These are phyloP conservation scores for Leptographium flavum DNA, from an alignment of 2,329 filamentous ascomycete genomes.

Conservation along the genomic window DNA sequence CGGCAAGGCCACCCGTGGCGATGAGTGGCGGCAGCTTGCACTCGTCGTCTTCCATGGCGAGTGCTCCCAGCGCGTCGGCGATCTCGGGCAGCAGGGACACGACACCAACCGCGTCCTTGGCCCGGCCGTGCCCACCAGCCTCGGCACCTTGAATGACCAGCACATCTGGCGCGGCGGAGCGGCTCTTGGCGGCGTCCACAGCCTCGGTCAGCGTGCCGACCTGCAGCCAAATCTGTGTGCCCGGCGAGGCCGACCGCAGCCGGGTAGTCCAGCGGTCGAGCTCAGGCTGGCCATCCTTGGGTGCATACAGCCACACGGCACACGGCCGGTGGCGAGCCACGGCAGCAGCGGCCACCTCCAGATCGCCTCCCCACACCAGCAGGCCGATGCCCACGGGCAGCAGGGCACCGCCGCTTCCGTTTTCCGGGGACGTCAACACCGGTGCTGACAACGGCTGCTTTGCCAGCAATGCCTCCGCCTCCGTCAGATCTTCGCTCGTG, in stretches of 20 bases:
- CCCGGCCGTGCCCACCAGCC: constrained; percentile 47
- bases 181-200: constrained; percentile 28
- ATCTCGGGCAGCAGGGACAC: constrained; percentile 45
- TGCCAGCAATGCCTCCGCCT: neutral
- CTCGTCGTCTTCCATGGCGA: too few relatives aligned
- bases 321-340: constrained; percentile 38
- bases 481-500: constrained; percentile 1
- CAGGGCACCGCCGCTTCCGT: constrained; percentile 1
- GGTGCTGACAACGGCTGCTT: constrained; percentile 14
- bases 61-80: constrained; percentile 25
- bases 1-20: constrained; percentile 45
- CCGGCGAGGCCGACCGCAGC: constrained; percentile 22
- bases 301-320: constrained; percentile 55
- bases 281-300: constrained; percentile 24
- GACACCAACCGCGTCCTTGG: constrained; percentile 36
- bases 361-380: constrained; percentile 35
- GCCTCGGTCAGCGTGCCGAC: constrained; percentile 45
- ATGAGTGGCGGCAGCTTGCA: constrained; percentile 25
- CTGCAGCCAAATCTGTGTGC: constrained; percentile 31
- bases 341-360: constrained; percentile 28
- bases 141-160: constrained; percentile 49
- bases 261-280: constrained; percentile 18
- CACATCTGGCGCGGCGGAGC: constrained; percentile 41
- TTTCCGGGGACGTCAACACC: constrained; percentile 15
- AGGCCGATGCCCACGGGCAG: constrained; percentile 48